Conservation (phyloP, 768 basidiomycete species). For the Russula sp. region DNA sequence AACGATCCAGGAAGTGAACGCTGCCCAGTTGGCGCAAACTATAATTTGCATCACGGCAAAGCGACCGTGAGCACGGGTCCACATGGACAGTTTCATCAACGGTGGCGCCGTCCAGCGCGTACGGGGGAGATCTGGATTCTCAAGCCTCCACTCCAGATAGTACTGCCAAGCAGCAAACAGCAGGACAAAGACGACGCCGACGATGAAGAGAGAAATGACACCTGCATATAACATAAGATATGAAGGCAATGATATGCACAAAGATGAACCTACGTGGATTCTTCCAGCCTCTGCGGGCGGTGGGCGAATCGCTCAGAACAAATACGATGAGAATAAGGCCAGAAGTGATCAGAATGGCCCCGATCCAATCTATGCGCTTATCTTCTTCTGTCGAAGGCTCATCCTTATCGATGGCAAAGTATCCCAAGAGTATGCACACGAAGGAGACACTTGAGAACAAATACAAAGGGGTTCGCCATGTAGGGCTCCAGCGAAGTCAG, state of each 20-base stretch:
- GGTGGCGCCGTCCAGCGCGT: constrained; percentile 46
- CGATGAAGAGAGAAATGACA: constrained; percentile 62
- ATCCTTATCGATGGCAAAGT: constrained; percentile 60
- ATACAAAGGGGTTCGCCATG: constrained; percentile 69
- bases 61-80: constrained; percentile 55
- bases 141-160: constrained; percentile 43
- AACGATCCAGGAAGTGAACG: constrained; percentile 50
- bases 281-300: constrained; percentile 54
- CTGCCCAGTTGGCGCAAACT: constrained; percentile 59
- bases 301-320: constrained; percentile 62
- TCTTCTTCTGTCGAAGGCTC: constrained; percentile 29
- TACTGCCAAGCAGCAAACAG: constrained; percentile 63
- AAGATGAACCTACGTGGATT: constrained; percentile 44
- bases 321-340: constrained; percentile 70
- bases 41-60: constrained; percentile 57
- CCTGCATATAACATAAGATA: constrained; percentile 38
- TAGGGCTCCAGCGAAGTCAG: constrained; percentile 23
- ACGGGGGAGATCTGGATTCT: constrained; percentile 16
- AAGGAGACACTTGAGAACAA: constrained; percentile 52
- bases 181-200: constrained; percentile 50
- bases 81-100: constrained; percentile 56
- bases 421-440: constrained; percentile 46
- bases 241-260: not conserved
- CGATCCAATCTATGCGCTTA: constrained; percentile 68
- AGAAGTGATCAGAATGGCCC: constrained; percentile 56